These are phyloP conservation scores for Fusarium nelsonii DNA, from an alignment of 2,329 filamentous ascomycete genomes.

Conservation along the genomic window DNA sequence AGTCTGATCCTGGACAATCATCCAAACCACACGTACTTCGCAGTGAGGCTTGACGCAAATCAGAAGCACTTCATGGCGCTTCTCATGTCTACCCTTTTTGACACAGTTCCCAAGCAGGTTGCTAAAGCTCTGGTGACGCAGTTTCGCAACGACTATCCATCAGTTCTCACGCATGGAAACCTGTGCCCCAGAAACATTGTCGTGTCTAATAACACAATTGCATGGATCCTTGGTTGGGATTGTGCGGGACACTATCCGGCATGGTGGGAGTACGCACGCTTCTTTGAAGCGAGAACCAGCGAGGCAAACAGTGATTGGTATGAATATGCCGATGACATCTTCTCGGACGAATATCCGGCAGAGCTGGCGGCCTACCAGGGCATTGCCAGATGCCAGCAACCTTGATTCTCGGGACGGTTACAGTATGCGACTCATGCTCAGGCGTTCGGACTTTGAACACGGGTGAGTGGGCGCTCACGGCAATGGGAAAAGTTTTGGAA, in stretches of 20 bases:
- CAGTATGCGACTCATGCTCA: neutral
- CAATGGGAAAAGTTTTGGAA: neutral
- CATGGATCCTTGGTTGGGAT: conserved; percentile 50
- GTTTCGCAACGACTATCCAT: conserved; percentile 29
- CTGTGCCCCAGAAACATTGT: conserved; percentile 50
- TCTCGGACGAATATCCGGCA: conserved; percentile 37
- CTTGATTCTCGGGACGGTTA: conserved; percentile 14
- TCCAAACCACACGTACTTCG: conserved; percentile 47
- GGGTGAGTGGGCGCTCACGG: neutral
- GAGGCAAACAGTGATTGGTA: conserved; percentile 51
- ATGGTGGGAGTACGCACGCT: conserved; percentile 55
- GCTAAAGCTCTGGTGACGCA: conserved; percentile 37
- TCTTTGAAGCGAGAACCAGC: conserved; percentile 50
- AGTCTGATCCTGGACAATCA: conserved; percentile 49
- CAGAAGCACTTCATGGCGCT: conserved; percentile 45
- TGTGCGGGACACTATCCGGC: conserved; percentile 51
- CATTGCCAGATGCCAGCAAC: conserved; percentile 47
- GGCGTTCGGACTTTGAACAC: neutral
- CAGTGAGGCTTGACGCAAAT: conserved; percentile 37
- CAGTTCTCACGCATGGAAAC: conserved; percentile 46
- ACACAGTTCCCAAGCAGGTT: conserved; percentile 44
- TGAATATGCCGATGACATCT: conserved; percentile 49
- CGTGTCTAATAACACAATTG: conserved; percentile 43
- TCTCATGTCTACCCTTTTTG: conserved; percentile 45
- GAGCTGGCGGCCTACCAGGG: conserved; percentile 52